These are phyloP conservation scores for Phytophthora macrochlamydospora DNA, from an alignment of 352 stramenopile genomes.

Conservation along the genomic window DNA sequence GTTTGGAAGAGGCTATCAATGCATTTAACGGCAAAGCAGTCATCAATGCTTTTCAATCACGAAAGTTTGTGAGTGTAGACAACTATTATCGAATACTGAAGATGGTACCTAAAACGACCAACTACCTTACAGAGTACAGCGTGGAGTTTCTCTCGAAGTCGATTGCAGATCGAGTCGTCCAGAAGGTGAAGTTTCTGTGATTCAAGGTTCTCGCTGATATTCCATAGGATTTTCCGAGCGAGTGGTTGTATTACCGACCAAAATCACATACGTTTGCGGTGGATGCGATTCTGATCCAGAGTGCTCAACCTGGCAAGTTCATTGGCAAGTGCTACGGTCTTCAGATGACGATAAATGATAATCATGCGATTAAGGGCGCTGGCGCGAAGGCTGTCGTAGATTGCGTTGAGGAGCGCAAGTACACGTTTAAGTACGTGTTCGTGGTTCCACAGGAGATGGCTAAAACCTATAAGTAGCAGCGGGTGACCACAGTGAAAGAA, in stretches of 20 bases:
- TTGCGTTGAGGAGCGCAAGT: background rate
- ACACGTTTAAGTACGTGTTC: slow-evolving; percentile 1
- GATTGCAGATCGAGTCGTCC: too few species aligned
- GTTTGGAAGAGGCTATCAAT: background rate
- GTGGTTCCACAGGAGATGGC: background rate
- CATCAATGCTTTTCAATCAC: background rate
- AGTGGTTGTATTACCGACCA: background rate
- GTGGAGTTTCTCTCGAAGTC: too few species aligned
- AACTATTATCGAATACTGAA: background rate
- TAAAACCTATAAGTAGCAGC: background rate
- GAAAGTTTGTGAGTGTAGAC: too few species aligned
- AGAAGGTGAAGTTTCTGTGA: background rate
- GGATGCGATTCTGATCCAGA: background rate
- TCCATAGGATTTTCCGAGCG: background rate
- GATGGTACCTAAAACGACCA: background rate
- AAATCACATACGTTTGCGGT: background rate
- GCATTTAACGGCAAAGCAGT: background rate
- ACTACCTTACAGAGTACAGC: too few species aligned
- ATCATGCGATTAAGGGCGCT: background rate
- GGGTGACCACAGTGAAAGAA: background rate
- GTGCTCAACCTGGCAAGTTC: background rate
- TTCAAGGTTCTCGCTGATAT: background rate
- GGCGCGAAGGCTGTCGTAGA: background rate
- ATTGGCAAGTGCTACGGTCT: background rate
- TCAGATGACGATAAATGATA: background rate